Evolutionary conservation across 805 yeast genomes (phyloP).

Genomic region (Jamesozyma gamospora): DNA sequence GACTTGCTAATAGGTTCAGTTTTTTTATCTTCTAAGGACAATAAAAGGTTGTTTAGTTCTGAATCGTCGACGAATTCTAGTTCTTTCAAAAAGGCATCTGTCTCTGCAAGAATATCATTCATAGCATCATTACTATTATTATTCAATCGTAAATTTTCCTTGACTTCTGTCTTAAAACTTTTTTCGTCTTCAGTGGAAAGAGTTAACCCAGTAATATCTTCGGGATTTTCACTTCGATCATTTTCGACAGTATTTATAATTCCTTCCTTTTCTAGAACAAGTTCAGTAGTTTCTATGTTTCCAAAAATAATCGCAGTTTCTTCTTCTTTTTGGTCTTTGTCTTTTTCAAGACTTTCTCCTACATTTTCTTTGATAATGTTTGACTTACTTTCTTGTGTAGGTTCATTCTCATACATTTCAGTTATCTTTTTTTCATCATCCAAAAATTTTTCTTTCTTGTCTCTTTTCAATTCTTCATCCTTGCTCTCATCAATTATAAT

Average conservation of each 20-base stretch:
- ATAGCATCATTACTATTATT: slow-evolving; percentile 1
- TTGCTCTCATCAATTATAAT: no score
- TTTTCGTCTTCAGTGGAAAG: no score
- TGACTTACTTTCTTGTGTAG: no score
- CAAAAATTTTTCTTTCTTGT: no score
- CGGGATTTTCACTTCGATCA: not conserved
- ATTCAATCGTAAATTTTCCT: no score
- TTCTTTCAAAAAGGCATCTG: slow-evolving; percentile 25
- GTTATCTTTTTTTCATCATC: no score
- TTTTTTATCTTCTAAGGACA: slow-evolving; percentile 7
- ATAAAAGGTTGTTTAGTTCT: slow-evolving; percentile 12
- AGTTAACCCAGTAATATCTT: not conserved
- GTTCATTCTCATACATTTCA: no score
- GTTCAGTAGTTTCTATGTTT: not conserved
- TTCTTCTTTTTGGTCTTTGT: no score
- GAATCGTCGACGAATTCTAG: slow-evolving; percentile 20
- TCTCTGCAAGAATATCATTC: slow-evolving; percentile 21
- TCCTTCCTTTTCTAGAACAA: not conserved
- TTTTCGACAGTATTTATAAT: not conserved
- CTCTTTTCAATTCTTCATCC: no score
- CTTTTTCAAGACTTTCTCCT: no score
- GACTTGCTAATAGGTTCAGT: not conserved
- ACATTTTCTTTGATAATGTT: no score
- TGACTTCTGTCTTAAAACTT: not conserved
- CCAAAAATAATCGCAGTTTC: no score